phyloP scores from a whole-genome alignment of 2,329 filamentous ascomycete species.

The Emydomyces testavorans region DNA sequence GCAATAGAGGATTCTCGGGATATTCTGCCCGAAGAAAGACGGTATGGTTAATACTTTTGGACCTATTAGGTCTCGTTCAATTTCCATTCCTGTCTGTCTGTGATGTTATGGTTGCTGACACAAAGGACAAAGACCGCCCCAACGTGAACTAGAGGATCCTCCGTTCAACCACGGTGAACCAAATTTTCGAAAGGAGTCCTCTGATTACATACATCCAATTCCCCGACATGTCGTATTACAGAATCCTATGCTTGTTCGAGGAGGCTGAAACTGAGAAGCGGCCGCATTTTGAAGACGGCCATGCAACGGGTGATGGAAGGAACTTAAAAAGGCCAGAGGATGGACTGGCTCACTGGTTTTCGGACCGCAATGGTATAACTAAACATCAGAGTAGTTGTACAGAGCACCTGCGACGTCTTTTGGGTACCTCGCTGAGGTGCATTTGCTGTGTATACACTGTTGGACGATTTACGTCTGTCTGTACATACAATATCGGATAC shows the following conservation, averaged over 20 bases:
- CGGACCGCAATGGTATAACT: no score
- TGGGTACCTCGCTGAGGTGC: not conserved
- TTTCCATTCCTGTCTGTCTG: not conserved
- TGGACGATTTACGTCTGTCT: not conserved
- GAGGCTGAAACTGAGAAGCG: not conserved
- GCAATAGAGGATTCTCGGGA: not conserved
- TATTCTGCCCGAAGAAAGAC: not conserved
- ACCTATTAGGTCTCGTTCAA: no score
- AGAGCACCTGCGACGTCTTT: not conserved
- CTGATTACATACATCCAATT: not conserved
- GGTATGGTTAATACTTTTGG: conserved; percentile 5
- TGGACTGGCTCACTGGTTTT: no score
- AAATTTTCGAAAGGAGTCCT: not conserved
- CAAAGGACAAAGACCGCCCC: not conserved
- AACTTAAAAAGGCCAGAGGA: no score
- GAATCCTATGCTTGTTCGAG: not conserved
- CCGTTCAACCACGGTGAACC: not conserved
- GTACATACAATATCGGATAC: conserved; percentile 12
- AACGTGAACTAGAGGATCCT: not conserved
- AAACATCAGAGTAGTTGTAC: not conserved
- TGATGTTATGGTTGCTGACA: not conserved
- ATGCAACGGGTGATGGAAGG: no score
- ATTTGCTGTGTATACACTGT: not conserved
- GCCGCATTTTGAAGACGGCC: no score
- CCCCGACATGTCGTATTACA: not conserved